Base-by-base conservation (phyloP, 164 flowering plant genomes). In the Umbilicus rupestris region DNA sequence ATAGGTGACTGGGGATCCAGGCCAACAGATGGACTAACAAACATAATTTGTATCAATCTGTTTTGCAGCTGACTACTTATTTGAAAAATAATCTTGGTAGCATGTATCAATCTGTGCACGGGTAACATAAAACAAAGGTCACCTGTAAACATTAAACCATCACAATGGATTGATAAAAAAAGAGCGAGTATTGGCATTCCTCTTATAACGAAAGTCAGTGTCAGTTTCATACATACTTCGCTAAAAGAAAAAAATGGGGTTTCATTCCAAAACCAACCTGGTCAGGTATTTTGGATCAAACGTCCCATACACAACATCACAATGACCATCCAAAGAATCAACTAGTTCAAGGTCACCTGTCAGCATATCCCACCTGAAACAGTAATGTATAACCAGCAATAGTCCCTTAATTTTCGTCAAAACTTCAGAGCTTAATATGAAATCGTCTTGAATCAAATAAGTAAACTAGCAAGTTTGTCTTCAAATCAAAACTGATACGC, bases 291-390 rank as follows among this genome's bases (percentile, higher is more conserved):
- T 90, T 29, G 91, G 83, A 64, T 86, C 86, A 76, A 70, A 86
- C 67, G 85, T 83, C 59, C 94, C 93, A 77, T 87, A 87, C n/a
- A 90, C 80, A 72, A 87, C 81, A 79, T 90, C 96, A 75, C 71
- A 83, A 71, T 90, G 90, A 59, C 97, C 96, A 81, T 89, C 79
- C 55, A 81, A 63, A 37, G 93, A 84, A 68, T 89, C 94, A 64
- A 91, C 66, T 41, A 91, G 73, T 79, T 94, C 90, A 69, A 91
- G 75, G 76, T 94, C 96, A 71, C 86, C 81, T 24, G 89, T 91
- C 74, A 94, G 63, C 71, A 80, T 76, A 76, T 94, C 97, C 99
- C 99, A 94, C 86, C 98, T 94, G 92, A 67, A 35, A 75, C 73
- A 72, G 63, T 74, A 68, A 73, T 68, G 19, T 2, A 1, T n/a